Percentiles rank a stretch among this genome's conserved stretches.
Conservation (phyloP, 2,329 filamentous ascomycete species). For the Trichoderma sp. region DNA sequence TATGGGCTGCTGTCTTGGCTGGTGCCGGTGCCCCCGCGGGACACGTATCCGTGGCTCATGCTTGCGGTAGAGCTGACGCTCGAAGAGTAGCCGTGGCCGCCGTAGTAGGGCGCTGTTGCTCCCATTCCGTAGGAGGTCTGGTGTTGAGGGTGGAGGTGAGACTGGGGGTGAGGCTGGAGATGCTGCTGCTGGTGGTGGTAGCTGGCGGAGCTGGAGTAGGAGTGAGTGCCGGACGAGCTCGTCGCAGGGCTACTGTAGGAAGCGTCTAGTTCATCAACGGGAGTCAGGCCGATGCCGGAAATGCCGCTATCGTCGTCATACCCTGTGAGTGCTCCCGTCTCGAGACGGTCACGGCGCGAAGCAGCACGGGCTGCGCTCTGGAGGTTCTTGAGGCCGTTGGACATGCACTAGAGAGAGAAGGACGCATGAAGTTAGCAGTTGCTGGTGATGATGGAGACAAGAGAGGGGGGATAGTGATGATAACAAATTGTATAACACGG, state of each 20-base stretch:
- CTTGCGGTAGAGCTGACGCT: slow-evolving; percentile 54
- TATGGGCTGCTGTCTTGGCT: slow-evolving; percentile 50
- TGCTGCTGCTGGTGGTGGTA: slow-evolving; percentile 35
- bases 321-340: slow-evolving; percentile 45
- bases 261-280: slow-evolving; percentile 60
- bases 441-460: neutral
- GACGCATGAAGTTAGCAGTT: slow-evolving; percentile 25
- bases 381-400: slow-evolving; percentile 79
- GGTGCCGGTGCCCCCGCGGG: slow-evolving; percentile 32
- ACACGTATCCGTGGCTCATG: slow-evolving; percentile 39
- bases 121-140: slow-evolving; percentile 34
- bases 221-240: slow-evolving; percentile 47
- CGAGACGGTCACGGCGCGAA: slow-evolving; percentile 64
- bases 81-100: slow-evolving; percentile 52
- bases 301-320: slow-evolving; percentile 73
- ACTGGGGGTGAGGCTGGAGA: slow-evolving; percentile 30
- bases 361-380: slow-evolving; percentile 68
- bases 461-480: neutral
- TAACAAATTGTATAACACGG: neutral
- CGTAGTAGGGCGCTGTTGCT: slow-evolving; percentile 30
- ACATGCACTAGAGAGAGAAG: slow-evolving; percentile 65
- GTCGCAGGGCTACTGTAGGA: slow-evolving; percentile 59
- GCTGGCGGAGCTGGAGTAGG: slow-evolving; percentile 40
- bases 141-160: slow-evolving; percentile 24
- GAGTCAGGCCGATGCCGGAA: slow-evolving; percentile 61